Percentiles rank a stretch among this genome's conserved stretches.
phyloP scores from a whole-genome alignment of 2,329 filamentous ascomycete species.

The Diaporthe helianthi region DNA sequence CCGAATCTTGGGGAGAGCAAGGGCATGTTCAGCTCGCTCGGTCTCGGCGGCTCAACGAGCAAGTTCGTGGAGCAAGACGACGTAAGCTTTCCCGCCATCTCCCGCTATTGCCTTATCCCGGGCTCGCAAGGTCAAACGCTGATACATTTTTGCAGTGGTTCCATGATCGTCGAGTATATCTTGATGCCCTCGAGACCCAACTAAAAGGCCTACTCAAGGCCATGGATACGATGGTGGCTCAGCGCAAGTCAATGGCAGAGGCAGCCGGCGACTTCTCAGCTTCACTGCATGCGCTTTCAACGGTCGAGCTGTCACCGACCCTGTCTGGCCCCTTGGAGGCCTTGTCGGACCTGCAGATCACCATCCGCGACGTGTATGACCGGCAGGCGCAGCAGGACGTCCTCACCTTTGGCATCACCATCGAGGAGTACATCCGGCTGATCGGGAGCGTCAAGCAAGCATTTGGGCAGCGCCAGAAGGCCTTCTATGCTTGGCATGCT shows the following conservation, averaged over 20 bases:
- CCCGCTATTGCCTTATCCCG: background rate
- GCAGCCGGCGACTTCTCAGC: slow-evolving; percentile 92
- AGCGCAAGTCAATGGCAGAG: slow-evolving; percentile 92
- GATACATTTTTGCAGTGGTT: slow-evolving; percentile 73
- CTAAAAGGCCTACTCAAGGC: slow-evolving; percentile 90
- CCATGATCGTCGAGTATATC: slow-evolving; percentile 92
- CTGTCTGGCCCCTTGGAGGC: slow-evolving; percentile 90
- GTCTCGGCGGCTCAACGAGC: slow-evolving; percentile 75
- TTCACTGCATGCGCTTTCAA: slow-evolving; percentile 89
- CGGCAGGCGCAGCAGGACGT: slow-evolving; percentile 97
- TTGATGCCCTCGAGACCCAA: slow-evolving; percentile 72
- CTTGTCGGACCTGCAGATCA: slow-evolving; percentile 90
- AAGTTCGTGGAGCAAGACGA: slow-evolving; percentile 99
- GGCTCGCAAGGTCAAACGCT: background rate
- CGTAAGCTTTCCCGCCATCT: slow-evolving; percentile 56
- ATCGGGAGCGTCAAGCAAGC: slow-evolving; percentile 95
- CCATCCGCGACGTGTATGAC: slow-evolving; percentile 93
- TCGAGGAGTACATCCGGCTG: slow-evolving; percentile 96
- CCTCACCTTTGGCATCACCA: slow-evolving; percentile 93
- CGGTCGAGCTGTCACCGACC: slow-evolving; percentile 88
- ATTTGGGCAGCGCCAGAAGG: slow-evolving; percentile 91
- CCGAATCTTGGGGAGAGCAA: slow-evolving; percentile 88
- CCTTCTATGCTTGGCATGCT: slow-evolving; percentile 91
- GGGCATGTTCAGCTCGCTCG: slow-evolving; percentile 86
- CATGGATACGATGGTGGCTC: slow-evolving; percentile 89